These are phyloP conservation scores for Cucumis sativus DNA, from an alignment of 306 rosid genomes.

Conservation along the genomic window DNA sequence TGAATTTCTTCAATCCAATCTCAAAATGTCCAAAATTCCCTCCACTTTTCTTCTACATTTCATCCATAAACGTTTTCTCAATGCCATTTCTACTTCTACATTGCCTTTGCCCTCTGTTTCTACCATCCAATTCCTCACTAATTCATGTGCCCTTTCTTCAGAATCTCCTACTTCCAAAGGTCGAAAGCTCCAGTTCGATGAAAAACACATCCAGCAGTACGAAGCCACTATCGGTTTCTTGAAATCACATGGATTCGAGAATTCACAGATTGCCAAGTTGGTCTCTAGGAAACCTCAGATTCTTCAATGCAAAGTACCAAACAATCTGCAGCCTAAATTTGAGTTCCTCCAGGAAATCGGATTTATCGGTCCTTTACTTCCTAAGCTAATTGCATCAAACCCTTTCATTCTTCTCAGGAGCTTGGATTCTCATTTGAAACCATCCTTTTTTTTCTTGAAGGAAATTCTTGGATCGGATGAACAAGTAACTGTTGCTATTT, in stretches of 20 bases:
- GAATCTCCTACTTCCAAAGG: no score
- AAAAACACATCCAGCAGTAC: not conserved
- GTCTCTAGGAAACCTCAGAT: not conserved
- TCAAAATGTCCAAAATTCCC: not conserved
- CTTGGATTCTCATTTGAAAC: no score
- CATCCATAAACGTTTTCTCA: not conserved
- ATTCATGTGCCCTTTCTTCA: not conserved
- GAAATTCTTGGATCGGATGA: no score
- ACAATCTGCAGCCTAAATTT: no score
- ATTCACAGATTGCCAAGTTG: slow-evolving; percentile 7
- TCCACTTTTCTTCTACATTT: not conserved
- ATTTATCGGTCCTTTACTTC: no score
- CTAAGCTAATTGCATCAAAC: no score
- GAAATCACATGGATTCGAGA: not conserved
- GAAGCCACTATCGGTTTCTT: not conserved
- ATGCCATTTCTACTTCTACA: not conserved
- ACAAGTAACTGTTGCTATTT: no score
- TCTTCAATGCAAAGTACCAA: not conserved
- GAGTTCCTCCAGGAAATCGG: no score
- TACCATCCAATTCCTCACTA: not conserved
- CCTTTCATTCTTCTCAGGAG: accelerated
- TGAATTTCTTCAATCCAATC: not conserved
- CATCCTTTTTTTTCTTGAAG: no score
- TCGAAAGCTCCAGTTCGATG: not conserved
- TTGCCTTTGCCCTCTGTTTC: not conserved